Percentiles rank a stretch among this genome's conserved stretches.
Conservation (phyloP, 768 basidiomycete genomes). For the Terana coerulea region DNA sequence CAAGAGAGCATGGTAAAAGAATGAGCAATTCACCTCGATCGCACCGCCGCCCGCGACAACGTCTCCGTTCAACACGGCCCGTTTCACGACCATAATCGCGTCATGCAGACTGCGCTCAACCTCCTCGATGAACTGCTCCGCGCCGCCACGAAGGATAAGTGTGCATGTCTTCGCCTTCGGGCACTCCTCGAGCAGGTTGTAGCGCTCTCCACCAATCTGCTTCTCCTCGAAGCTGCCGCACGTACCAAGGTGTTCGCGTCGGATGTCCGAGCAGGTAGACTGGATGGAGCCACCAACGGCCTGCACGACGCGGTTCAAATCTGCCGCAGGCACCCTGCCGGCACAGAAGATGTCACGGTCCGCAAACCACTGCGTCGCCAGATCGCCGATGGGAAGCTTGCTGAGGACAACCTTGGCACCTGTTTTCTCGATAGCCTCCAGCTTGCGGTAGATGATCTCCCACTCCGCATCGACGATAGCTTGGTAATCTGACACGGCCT, state of each 20-base stretch:
- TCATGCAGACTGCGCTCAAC: conserved; percentile 97
- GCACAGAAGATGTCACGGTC: conserved; percentile 99
- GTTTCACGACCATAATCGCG: conserved; percentile 99
- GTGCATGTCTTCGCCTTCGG: conserved; percentile 96
- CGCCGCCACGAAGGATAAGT: conserved; percentile 89
- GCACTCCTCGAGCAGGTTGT: conserved; percentile 92
- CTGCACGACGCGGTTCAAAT: conserved; percentile 91
- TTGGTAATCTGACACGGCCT: conserved; percentile 96
- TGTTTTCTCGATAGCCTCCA: conserved; percentile 92
- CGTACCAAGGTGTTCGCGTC: conserved; percentile 86
- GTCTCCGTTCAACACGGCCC: conserved; percentile 92
- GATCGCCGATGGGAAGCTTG: conserved; percentile 96
- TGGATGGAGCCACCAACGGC: conserved; percentile 95
- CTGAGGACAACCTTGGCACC: conserved; percentile 97
- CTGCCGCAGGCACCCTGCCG: conserved; percentile 86
- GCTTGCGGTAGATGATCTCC: conserved; percentile 98
- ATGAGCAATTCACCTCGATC: conserved; percentile 63
- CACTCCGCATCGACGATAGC: conserved; percentile 99
- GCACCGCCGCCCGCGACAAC: conserved; percentile 98
- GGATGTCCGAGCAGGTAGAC: conserved; percentile 92
- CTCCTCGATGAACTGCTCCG: conserved; percentile 98
- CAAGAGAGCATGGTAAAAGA: neutral
- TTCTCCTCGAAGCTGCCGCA: conserved; percentile 91
- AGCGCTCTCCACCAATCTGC: conserved; percentile 96
- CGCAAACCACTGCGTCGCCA: conserved; percentile 99